phyloP scores from a whole-genome alignment of 2,329 filamentous ascomycete genomes.

The Dendryphion nanum region DNA sequence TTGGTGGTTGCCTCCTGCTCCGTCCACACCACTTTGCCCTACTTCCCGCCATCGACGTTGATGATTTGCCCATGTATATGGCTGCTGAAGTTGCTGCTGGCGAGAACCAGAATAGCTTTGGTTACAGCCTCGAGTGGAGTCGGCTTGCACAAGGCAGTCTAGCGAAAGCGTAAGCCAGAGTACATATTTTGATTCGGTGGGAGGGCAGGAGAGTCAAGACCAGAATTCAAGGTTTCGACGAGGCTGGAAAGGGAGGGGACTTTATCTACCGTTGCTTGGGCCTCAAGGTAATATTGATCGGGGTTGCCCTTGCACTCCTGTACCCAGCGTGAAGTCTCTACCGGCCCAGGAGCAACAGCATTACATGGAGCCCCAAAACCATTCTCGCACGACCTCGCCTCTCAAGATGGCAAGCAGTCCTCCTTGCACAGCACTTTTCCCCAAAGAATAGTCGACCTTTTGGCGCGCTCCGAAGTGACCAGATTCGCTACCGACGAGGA shows the following conservation, averaged over 20 bases:
- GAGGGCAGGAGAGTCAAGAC: background rate
- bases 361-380: constrained; percentile 44
- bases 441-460: constrained; percentile 46
- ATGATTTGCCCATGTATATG: constrained; percentile 47
- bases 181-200: background rate
- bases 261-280: constrained; percentile 43
- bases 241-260: too few relatives aligned
- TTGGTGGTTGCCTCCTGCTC: constrained; percentile 30
- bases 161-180: too few relatives aligned
- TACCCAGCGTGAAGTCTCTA: constrained; percentile 44
- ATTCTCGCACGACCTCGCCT: constrained; percentile 41
- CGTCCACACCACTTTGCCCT: constrained; percentile 43
- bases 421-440: constrained; percentile 47
- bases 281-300: constrained; percentile 42
- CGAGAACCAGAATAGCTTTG: constrained; percentile 46
- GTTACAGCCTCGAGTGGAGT: constrained; percentile 43
- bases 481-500: constrained; percentile 48
- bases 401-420: constrained; percentile 45
- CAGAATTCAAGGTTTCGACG: background rate
- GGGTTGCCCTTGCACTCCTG: constrained; percentile 42
- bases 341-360: constrained; percentile 48
- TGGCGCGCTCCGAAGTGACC: constrained; percentile 45
- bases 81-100: constrained; percentile 47
- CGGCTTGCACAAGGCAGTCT: constrained; percentile 40
- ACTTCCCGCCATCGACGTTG: constrained; percentile 49